Percentiles rank a stretch among this genome's conserved stretches.
Conservation (phyloP, 805 yeast species). For the Nakazawaea molendinolei region DNA sequence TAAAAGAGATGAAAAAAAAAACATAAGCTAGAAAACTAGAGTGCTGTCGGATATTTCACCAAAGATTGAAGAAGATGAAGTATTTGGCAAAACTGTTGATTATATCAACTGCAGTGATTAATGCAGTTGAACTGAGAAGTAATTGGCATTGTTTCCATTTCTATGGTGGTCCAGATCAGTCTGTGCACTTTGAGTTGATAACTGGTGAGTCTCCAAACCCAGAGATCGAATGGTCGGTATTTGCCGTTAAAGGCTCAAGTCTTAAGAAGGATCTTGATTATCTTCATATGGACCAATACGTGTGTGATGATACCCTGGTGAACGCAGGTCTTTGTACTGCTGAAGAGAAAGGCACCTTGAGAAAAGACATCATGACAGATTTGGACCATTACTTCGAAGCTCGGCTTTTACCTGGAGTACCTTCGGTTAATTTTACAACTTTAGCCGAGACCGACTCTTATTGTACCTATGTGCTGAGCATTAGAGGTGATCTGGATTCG, state of each 20-base stretch:
- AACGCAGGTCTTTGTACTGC: not conserved
- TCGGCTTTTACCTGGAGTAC: not conserved
- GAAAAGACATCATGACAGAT: not conserved
- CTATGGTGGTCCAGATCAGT: not conserved
- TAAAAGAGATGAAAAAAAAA: no score
- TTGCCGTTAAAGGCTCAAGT: not conserved
- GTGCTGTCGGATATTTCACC: no score
- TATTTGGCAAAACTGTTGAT: no score
- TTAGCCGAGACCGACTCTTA: constrained; percentile 3
- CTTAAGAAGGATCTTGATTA: constrained; percentile 1
- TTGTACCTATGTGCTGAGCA: constrained; percentile 1
- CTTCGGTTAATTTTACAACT: not conserved
- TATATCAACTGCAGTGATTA: no score
- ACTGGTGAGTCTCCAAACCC: not conserved
- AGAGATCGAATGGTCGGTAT: not conserved
- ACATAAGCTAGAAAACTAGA: no score
- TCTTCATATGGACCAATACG: not conserved
- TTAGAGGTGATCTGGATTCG: not conserved
- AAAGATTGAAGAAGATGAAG: no score
- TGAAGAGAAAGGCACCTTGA: not conserved
- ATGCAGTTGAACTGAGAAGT: not conserved
- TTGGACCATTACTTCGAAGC: not conserved
- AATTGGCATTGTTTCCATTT: constrained; percentile 1
- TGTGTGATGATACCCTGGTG: constrained; percentile 1
- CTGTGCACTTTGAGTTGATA: not conserved